Conservation (phyloP, 1,139 yeast genomes). For the Saccharomycopsis hybrid region DNA sequence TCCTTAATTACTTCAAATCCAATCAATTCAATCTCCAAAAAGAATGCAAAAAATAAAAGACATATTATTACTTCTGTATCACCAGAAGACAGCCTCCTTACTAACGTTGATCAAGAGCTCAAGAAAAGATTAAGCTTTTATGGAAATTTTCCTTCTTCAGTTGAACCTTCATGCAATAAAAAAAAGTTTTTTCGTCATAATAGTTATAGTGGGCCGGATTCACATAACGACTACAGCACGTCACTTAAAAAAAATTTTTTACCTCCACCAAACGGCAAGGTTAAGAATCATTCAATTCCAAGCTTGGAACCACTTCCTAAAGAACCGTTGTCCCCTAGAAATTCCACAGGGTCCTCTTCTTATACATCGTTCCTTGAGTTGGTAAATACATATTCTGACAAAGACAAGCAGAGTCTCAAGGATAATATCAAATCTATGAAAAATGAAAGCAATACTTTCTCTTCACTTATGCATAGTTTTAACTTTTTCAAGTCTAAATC, state of each 20-base stretch:
- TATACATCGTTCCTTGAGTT: neutral
- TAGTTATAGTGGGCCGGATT: slow-evolving; percentile 8
- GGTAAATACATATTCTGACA: too few species aligned
- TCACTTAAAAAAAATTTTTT: neutral
- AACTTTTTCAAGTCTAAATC: neutral
- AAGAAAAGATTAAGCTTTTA: slow-evolving; percentile 5
- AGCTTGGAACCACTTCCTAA: too few species aligned
- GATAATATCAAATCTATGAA: too few species aligned
- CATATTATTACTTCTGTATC: neutral
- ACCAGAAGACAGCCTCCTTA: neutral
- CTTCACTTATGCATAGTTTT: too few species aligned
- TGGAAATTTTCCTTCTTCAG: neutral
- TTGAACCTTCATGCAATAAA: neutral
- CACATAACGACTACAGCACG: neutral
- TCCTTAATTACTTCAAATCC: neutral
- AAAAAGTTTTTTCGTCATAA: slow-evolving; percentile 4
- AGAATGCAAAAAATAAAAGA: slow-evolving; percentile 1
- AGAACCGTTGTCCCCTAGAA: too few species aligned
- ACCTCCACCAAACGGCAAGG: neutral
- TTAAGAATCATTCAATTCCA: neutral
- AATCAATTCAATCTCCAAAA: neutral
- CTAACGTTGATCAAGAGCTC: neutral
- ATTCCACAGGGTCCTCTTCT: neutral
- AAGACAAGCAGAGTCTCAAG: too few species aligned
- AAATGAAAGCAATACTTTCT: too few species aligned